phyloP scores from a whole-genome alignment of 2,329 filamentous ascomycete species.

The Plectosphaerella plurivora region DNA sequence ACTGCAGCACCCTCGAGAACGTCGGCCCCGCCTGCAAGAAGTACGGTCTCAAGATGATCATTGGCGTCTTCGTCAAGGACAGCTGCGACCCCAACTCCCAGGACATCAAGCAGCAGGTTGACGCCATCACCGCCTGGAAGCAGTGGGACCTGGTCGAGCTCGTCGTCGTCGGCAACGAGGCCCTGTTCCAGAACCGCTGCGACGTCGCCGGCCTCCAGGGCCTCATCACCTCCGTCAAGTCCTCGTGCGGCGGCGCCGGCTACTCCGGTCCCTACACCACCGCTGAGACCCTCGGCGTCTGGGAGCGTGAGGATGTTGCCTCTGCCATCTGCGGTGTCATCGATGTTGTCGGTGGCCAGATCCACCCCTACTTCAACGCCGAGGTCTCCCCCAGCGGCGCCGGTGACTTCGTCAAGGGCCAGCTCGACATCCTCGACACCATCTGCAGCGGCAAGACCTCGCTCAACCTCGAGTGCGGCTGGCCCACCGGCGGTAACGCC shows the following conservation, averaged over 20 bases:
- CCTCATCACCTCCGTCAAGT: conserved; percentile 67
- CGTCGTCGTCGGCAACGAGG: conserved; percentile 88
- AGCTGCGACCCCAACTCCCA: conserved; percentile 53
- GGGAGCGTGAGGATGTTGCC: conserved; percentile 58
- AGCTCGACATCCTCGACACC: conserved; percentile 63
- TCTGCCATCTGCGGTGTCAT: conserved; percentile 64
- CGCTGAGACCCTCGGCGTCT: conserved; percentile 78
- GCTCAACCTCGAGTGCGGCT: conserved; percentile 87
- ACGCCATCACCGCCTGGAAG: conserved; percentile 66
- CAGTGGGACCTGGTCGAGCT: conserved; percentile 70
- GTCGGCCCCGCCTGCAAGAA: conserved; percentile 66
- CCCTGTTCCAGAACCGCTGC: conserved; percentile 70
- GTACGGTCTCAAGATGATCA: conserved; percentile 71
- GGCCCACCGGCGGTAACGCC: conserved; percentile 66
- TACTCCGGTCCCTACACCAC: conserved; percentile 77
- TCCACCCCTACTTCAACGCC: conserved; percentile 92
- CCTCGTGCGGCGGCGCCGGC: conserved; percentile 55
- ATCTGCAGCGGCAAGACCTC: conserved; percentile 70
- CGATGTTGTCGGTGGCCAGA: conserved; percentile 79
- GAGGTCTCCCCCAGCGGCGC: conserved; percentile 58
- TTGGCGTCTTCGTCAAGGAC: conserved; percentile 80
- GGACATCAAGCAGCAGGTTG: conserved; percentile 68
- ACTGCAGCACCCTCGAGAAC: conserved; percentile 76
- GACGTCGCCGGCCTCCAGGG: conserved; percentile 57
- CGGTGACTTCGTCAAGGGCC: conserved; percentile 68